Conservation (phyloP, 2,329 filamentous ascomycete genomes). For the Aspergillus sp. region DNA sequence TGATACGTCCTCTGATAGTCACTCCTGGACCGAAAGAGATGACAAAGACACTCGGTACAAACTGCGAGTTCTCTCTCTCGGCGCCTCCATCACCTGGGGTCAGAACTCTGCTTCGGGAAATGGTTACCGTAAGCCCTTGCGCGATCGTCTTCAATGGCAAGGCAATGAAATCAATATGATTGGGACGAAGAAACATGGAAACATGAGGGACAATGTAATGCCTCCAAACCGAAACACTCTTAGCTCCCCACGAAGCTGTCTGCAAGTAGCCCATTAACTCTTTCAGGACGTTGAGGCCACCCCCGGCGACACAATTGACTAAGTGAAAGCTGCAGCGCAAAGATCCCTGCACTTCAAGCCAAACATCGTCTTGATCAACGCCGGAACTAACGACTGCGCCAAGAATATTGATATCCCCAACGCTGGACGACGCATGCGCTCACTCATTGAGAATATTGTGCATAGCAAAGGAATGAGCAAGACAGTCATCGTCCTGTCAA, state of each 20-base stretch:
- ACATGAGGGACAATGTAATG: constrained; percentile 22
- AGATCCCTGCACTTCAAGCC: constrained; percentile 3
- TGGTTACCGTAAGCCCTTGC: constrained; percentile 15
- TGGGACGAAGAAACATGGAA: constrained; percentile 10
- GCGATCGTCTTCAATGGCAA: constrained; percentile 6
- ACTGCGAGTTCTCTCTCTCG: constrained; percentile 9
- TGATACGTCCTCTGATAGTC: background rate
- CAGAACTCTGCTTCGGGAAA: constrained; percentile 8
- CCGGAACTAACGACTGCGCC: constrained; percentile 9
- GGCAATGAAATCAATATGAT: constrained; percentile 17
- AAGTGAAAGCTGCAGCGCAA: background rate
- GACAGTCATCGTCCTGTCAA: constrained; percentile 4
- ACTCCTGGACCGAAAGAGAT: background rate
- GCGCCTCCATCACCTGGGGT: constrained; percentile 16
- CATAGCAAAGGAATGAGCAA: background rate
- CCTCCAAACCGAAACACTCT: too few species aligned
- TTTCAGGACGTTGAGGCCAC: constrained; percentile 7
- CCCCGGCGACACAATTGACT: constrained; percentile 3
- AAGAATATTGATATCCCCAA: background rate
- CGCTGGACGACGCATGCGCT: constrained; percentile 6
- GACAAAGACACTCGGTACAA: background rate
- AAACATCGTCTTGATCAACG: constrained; percentile 11
- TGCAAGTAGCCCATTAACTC: too few species aligned
- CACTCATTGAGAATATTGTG: background rate
- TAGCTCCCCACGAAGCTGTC: too few species aligned